A percentile compares a stretch with the other conserved stretches of the same genome.
Conservation (phyloP, 176 grass and related monocot species). For the Aegilops umbellulata region DNA sequence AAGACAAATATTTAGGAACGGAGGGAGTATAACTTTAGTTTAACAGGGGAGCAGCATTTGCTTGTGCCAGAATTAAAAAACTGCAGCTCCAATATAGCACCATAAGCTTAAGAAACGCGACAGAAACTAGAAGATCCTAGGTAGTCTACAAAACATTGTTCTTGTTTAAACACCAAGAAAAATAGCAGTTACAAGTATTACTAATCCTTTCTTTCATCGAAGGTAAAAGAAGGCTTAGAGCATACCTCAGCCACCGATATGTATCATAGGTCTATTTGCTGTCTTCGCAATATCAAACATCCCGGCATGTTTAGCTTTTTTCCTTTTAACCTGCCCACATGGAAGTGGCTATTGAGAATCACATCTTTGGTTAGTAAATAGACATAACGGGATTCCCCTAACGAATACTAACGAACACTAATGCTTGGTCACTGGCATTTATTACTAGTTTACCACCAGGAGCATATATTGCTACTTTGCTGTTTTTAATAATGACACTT, state of each 20-base stretch:
- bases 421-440: neutral
- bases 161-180: neutral
- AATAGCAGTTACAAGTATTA: neutral
- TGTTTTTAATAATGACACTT: neutral
- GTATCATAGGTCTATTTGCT: conserved; percentile 91
- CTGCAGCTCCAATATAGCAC: neutral
- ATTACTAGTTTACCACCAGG: neutral
- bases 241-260: conserved; percentile 85
- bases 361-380: neutral
- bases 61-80: neutral
- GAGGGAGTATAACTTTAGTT: neutral
- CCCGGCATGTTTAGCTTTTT: conserved; percentile 90
- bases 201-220: neutral
- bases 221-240: neutral
- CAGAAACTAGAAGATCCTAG: neutral
- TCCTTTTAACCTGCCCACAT: conserved; percentile 80
- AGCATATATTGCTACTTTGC: neutral
- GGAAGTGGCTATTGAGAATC: conserved; percentile 2
- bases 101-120: neutral
- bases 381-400: neutral
- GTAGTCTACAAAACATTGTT: too few species aligned
- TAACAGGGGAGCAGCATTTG: neutral
- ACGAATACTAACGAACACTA: neutral
- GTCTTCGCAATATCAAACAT: conserved; percentile 94
- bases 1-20: too few species aligned